phyloP scores from a whole-genome alignment of 2,329 filamentous ascomycete genomes.

The Esteya vermicola region DNA sequence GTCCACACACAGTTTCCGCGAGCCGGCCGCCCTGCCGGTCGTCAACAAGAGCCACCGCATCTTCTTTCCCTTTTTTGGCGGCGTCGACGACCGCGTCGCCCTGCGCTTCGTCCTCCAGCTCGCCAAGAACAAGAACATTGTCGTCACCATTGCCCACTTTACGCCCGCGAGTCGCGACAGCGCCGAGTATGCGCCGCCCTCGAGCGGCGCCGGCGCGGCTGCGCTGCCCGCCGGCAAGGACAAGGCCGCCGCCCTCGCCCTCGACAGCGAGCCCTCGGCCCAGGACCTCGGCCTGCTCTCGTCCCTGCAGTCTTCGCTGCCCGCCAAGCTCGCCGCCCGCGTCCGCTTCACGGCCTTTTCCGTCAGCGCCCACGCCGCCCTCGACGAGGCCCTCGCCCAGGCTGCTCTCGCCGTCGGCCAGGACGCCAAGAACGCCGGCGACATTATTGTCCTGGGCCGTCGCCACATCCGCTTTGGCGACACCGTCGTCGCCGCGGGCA shows the following conservation, averaged over 20 bases:
- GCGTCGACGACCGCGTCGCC: slow-evolving; percentile 66
- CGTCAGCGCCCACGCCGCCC: slow-evolving; percentile 19
- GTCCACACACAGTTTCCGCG: slow-evolving; percentile 45
- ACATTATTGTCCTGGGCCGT: slow-evolving; percentile 55
- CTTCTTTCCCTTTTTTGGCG: slow-evolving; percentile 78
- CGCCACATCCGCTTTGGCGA: slow-evolving; percentile 21
- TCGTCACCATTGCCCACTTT: slow-evolving; percentile 59
- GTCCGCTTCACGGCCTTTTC: slow-evolving; percentile 35
- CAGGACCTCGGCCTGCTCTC: slow-evolving; percentile 21
- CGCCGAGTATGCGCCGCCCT: slow-evolving; percentile 4
- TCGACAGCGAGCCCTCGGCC: slow-evolving; percentile 17
- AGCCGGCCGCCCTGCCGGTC: slow-evolving; percentile 42
- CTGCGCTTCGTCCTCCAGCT: slow-evolving; percentile 74
- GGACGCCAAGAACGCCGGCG: slow-evolving; percentile 50
- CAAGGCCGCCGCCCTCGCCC: slow-evolving; percentile 10
- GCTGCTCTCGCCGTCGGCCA: slow-evolving; percentile 45
- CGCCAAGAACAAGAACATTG: slow-evolving; percentile 63
- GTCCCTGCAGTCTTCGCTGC: slow-evolving; percentile 18
- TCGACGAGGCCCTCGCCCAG: slow-evolving; percentile 32
- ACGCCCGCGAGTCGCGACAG: slow-evolving; percentile 6
- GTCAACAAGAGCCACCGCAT: slow-evolving; percentile 65
- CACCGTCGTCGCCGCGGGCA: not conserved
- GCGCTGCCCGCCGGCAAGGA: not conserved
- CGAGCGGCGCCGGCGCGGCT: not conserved
- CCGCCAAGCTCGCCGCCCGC: slow-evolving; percentile 18